Percentiles rank a stretch among this genome's conserved stretches.
Evolutionary conservation across 2,329 filamentous ascomycete species (phyloP).

Genomic region (Macrophomina pseudophaseolina): DNA sequence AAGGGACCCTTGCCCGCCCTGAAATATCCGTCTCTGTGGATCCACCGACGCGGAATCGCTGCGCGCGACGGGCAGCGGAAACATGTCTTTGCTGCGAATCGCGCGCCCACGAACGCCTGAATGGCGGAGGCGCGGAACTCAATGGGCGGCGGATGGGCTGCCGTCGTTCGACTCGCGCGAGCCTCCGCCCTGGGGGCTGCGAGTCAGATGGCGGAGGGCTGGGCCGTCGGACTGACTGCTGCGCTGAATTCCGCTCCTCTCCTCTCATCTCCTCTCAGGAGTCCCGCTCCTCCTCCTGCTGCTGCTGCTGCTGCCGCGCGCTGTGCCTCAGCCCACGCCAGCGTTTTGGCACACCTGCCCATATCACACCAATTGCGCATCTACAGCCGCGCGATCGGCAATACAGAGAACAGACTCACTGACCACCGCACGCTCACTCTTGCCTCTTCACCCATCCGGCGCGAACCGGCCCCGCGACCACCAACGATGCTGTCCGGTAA

Average conservation of each 20-base stretch:
- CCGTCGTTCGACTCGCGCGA: too few relatives aligned
- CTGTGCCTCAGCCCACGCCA: neutral
- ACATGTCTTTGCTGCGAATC: neutral
- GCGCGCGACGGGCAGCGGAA: conserved; percentile 9
- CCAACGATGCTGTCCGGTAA: too few relatives aligned
- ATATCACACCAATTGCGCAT: neutral
- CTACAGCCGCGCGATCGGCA: too few relatives aligned
- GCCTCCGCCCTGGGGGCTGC: neutral
- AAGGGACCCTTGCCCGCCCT: neutral
- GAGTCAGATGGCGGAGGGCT: neutral
- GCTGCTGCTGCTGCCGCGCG: too few relatives aligned
- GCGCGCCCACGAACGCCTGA: neutral
- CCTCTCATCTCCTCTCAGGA: neutral
- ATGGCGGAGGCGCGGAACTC: too few relatives aligned
- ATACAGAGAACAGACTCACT: too few relatives aligned
- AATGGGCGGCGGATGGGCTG: too few relatives aligned
- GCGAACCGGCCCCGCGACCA: too few relatives aligned
- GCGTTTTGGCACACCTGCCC: neutral
- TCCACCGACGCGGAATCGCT: neutral
- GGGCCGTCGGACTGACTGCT: conserved; percentile 5
- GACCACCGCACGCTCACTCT: too few relatives aligned
- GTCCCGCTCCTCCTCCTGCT: neutral
- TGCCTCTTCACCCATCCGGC: too few relatives aligned
- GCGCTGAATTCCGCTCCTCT: conserved; percentile 19
- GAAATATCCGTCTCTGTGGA: neutral